Conservation (phyloP, 768 basidiomycete species). For the Lentinula raphanica region DNA sequence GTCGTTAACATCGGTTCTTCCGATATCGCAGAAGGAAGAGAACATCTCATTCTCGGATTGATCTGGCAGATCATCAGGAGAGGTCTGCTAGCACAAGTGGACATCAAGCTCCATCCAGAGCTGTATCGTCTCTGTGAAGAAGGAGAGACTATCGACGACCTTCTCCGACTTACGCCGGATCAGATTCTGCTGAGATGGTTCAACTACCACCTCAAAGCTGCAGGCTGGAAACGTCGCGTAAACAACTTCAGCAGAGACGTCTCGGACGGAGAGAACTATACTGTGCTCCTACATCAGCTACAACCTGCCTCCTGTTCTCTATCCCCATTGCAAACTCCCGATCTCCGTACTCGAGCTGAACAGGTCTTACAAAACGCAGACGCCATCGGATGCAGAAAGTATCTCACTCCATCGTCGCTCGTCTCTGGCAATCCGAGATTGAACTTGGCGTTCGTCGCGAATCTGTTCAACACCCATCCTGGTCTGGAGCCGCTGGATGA, state of each 20-base stretch:
- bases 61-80: conserved; percentile 99
- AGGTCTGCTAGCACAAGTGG: conserved; percentile 89
- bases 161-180: conserved; percentile 89
- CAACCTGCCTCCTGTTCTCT: conserved; percentile 90
- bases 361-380: conserved; percentile 89
- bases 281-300: conserved; percentile 90
- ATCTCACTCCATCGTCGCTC: conserved; percentile 87
- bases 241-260: conserved; percentile 98
- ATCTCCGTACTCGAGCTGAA: conserved; percentile 82
- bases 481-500: conserved; percentile 93
- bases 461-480: conserved; percentile 97
- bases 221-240: conserved; percentile 87
- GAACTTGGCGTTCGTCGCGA: conserved; percentile 97
- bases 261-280: conserved; percentile 97
- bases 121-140: conserved; percentile 94
- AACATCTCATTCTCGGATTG: conserved; percentile 94
- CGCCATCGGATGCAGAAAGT: conserved; percentile 90
- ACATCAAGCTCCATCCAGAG: conserved; percentile 98
- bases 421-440: conserved; percentile 93
- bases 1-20: conserved; percentile 97
- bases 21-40: conserved; percentile 88
- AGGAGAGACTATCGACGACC: conserved; percentile 94
- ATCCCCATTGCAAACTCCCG: conserved; percentile 83
- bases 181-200: conserved; percentile 99
- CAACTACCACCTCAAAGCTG: conserved; percentile 96